phyloP scores from a whole-genome alignment of 108 stramenopile genomes.

The Fragilaria radians region DNA sequence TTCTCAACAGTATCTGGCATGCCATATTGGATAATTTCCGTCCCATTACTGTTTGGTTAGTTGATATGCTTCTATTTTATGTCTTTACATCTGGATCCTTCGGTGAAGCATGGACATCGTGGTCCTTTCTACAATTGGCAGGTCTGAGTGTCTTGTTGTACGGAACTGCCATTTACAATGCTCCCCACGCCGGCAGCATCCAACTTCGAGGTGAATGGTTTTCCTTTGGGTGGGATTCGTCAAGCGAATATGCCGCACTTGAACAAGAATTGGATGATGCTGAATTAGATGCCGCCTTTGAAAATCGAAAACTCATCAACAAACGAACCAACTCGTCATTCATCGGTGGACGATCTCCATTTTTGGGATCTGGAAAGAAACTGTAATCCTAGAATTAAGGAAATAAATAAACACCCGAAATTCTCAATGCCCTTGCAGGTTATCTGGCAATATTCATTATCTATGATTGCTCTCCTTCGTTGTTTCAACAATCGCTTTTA shows the following conservation, averaged over 20 bases:
- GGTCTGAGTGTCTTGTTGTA: conserved; percentile 90
- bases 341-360: conserved; percentile 38
- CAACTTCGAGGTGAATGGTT: conserved; percentile 68
- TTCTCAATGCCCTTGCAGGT: too few species aligned
- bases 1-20: conserved; percentile 94
- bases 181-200: conserved; percentile 80
- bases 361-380: conserved; percentile 8
- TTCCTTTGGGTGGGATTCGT: conserved; percentile 49
- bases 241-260: conserved; percentile 56
- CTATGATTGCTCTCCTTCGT: too few species aligned
- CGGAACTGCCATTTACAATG: conserved; percentile 96
- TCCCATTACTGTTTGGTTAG: conserved; percentile 86
- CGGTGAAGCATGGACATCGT: conserved; percentile 89
- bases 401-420: too few species aligned
- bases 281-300: conserved; percentile 47
- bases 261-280: conserved; percentile 38
- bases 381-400: too few species aligned
- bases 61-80: conserved; percentile 89
- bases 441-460: conserved; percentile 65
- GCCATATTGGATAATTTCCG: conserved; percentile 97
- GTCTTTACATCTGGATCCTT: conserved; percentile 49
- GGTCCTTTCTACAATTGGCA: conserved; percentile 73
- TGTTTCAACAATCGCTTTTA: too few species aligned
- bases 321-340: conserved; percentile 46
- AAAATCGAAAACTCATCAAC: conserved; percentile 27